Base-by-base conservation (phyloP, 495 filamentous ascomycete genomes). In the Penicilliopsis zonata region DNA sequence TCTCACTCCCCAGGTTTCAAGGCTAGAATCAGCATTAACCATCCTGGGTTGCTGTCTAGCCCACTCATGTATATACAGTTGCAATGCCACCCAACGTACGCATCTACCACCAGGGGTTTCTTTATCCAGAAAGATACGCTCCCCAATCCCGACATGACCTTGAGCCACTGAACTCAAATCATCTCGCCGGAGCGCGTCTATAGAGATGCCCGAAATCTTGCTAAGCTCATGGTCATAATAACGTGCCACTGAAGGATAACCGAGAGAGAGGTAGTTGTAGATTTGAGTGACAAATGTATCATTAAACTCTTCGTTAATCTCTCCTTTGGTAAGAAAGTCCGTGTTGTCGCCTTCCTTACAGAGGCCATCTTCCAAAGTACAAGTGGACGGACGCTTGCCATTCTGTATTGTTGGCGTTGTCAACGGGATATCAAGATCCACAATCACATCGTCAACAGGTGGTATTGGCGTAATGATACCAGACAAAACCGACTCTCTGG, bases 201-300 rank as follows among this genome's bases (percentile, higher is more conserved):
- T 38, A 0, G 67, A 35, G 13, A 88, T 74, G 3, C 68, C 64
- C 18, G 79, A 80, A 30, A 94, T 86, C 49, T 75, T 78, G 47
- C 75, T 70, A 14, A 95, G 64, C 55, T 95, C 87, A 25, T 70
- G 57, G 51, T 95, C 87, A 47, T 79, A 95, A 33, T 70, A 70
- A 9, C 80, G 73, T 8, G 86, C 87, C 16, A 86, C 67, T 10
- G 81, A 74, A 5, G 86, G 84, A 50, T 92, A 95, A 3, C 87
- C 86, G 13, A 95, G 69, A 1, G 84, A 92, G 9, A 95, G 66
- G 56, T 95, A 95, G 49, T 95, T 94, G 63, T 87, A 95, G 12
- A 95, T 84, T 53, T 95, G 86, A 2, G 85, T 92, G 24, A 94
- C 73, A 56, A 94, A 88, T n/a, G 56, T 65, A 52, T 93, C 83